A percentile compares a stretch with the other conserved stretches of the same genome.
These are phyloP conservation scores for Lactarius sanguifluus DNA, from an alignment of 768 basidiomycete species.

Conservation along the genomic window DNA sequence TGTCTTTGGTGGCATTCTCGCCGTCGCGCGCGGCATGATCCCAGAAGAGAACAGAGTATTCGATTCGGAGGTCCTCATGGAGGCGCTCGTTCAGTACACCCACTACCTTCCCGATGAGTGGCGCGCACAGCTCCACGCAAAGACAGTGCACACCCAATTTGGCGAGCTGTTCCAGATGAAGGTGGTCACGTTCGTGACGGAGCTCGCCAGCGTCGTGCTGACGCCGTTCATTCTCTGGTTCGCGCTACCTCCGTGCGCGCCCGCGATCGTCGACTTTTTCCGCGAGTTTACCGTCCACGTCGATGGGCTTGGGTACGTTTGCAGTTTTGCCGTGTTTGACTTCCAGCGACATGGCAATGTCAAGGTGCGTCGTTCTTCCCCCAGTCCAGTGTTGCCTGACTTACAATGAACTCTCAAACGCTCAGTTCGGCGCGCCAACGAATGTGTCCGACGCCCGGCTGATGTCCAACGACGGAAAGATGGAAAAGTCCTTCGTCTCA, in stretches of 20 bases:
- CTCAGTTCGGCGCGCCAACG: conserved; percentile 82
- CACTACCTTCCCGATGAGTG: conserved; percentile 96
- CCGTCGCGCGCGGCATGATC: conserved; percentile 91
- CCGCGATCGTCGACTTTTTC: conserved; percentile 95
- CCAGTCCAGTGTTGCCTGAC: not conserved
- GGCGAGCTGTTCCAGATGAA: conserved; percentile 95
- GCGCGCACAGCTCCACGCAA: conserved; percentile 86
- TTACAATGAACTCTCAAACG: not conserved
- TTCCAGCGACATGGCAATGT: conserved; percentile 93
- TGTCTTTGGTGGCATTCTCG: conserved; percentile 84
- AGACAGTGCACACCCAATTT: conserved; percentile 89
- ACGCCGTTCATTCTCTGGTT: conserved; percentile 95
- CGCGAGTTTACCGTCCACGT: conserved; percentile 97
- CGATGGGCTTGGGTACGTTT: conserved; percentile 94
- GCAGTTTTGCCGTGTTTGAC: conserved; percentile 98
- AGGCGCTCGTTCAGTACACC: conserved; percentile 88
- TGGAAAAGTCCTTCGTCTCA: conserved; percentile 97
- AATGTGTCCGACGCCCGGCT: conserved; percentile 66
- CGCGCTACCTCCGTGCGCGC: conserved; percentile 86
- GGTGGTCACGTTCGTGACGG: conserved; percentile 80
- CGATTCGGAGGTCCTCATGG: conserved; percentile 91
- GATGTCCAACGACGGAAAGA: conserved; percentile 91
- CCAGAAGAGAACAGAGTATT: conserved; percentile 93
- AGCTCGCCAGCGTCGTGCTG: conserved; percentile 85
- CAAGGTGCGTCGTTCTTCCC: conserved; percentile 51